Percentiles rank a stretch among this genome's conserved stretches.
Conservation (phyloP, 148 eudicot species). For the Diospyros kaki region DNA sequence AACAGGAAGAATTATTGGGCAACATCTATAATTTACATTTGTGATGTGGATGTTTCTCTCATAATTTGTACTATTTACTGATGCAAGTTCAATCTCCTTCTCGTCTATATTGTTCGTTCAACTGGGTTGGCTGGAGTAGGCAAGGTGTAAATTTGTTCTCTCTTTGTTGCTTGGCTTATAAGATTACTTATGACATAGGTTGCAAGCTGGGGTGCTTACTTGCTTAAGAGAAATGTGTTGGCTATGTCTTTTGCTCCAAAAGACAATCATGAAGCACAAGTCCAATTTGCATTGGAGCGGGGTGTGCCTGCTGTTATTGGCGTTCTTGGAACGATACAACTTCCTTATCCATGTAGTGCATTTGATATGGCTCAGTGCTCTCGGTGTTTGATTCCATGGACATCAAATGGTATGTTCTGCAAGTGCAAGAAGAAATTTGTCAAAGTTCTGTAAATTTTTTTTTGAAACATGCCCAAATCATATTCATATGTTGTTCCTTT, state of each 20-base stretch:
- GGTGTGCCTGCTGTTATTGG: slow-evolving; percentile 90
- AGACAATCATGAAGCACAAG: slow-evolving; percentile 83
- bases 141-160: too few relatives aligned
- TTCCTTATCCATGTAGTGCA: slow-evolving; percentile 72
- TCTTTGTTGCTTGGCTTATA: background rate
- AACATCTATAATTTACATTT: background rate
- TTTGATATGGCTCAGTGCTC: slow-evolving; percentile 91
- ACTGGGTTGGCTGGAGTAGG: background rate
- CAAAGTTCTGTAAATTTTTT: background rate
- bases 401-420: slow-evolving; percentile 42
- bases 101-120: background rate
- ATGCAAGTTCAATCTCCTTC: background rate
- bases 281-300: slow-evolving; percentile 80
- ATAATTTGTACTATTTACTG: background rate
- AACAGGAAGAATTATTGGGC: background rate
- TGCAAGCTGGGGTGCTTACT: slow-evolving; percentile 86
- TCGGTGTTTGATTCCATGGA: slow-evolving; percentile 76
- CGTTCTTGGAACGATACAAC: slow-evolving; percentile 66
- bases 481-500: background rate
- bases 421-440: background rate
- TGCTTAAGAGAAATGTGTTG: slow-evolving; percentile 60
- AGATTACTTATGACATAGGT: slow-evolving; percentile 34
- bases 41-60: background rate
- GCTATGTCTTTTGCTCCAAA: slow-evolving; percentile 83
- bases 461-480: background rate